Percentiles rank a stretch among this genome's conserved stretches.
Conservation (phyloP, 768 basidiomycete genomes). For the Termitomyces sp. region DNA sequence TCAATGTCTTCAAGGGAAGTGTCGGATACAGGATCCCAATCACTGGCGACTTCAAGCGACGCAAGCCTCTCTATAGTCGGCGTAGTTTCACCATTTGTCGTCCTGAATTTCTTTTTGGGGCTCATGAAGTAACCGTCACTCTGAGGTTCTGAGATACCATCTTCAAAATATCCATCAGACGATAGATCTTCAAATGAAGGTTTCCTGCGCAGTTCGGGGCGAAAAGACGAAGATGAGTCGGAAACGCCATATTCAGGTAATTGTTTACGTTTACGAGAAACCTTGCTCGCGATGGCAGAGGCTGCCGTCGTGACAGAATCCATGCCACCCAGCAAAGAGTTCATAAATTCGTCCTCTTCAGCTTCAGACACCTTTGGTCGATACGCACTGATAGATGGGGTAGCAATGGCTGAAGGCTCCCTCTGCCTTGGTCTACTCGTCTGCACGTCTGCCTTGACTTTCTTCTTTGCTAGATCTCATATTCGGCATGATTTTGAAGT, state of each 20-base stretch:
- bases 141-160: slow-evolving; percentile 26
- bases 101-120: slow-evolving; percentile 61
- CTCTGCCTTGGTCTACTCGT: slow-evolving; percentile 43
- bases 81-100: slow-evolving; percentile 36
- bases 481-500: neutral
- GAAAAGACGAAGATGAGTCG: slow-evolving; percentile 33
- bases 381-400: slow-evolving; percentile 74
- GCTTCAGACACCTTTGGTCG: slow-evolving; percentile 68
- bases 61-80: slow-evolving; percentile 57
- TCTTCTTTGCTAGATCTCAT: slow-evolving; percentile 28
- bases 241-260: slow-evolving; percentile 39
- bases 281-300: slow-evolving; percentile 21
- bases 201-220: slow-evolving; percentile 26
- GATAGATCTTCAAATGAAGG: slow-evolving; percentile 34
- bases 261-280: slow-evolving; percentile 63
- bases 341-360: slow-evolving; percentile 90
- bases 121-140: slow-evolving; percentile 63
- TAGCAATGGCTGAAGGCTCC: slow-evolving; percentile 43
- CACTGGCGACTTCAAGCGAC: slow-evolving; percentile 52
- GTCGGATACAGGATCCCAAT: slow-evolving; percentile 35
- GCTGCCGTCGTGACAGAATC: slow-evolving; percentile 42
- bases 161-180: slow-evolving; percentile 40
- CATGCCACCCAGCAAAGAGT: slow-evolving; percentile 67
- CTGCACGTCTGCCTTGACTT: slow-evolving; percentile 29
- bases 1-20: slow-evolving; percentile 48